Evolutionary conservation across 2,329 filamentous ascomycete species (phyloP).

Genomic region (Dothistroma septosporum): DNA sequence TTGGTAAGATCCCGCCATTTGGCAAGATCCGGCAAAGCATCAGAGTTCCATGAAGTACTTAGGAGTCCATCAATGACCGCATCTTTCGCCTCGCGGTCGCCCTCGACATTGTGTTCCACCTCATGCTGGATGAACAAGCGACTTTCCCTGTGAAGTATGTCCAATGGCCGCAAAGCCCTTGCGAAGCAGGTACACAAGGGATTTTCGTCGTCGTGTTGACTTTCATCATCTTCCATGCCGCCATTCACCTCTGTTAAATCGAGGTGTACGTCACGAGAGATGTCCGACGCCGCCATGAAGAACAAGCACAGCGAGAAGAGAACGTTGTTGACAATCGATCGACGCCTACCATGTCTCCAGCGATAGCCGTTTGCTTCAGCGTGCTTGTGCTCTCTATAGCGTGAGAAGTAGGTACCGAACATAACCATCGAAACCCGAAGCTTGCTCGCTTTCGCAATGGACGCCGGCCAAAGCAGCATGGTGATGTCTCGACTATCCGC

Average conservation of each 20-base stretch:
- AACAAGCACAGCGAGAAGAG: background rate
- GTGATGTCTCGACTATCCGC: too few species aligned
- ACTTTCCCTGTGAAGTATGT: background rate
- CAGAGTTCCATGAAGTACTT: background rate
- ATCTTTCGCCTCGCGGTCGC: background rate
- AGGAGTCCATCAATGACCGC: background rate
- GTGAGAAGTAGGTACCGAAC: too few species aligned
- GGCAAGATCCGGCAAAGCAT: background rate
- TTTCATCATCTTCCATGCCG: too few species aligned
- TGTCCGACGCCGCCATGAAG: background rate
- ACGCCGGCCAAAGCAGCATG: too few species aligned
- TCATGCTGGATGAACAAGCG: too few species aligned
- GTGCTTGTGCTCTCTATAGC: too few species aligned
- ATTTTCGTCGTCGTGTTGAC: background rate
- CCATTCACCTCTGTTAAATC: too few species aligned
- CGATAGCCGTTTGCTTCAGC: too few species aligned
- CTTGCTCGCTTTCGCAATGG: too few species aligned
- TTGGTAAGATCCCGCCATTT: background rate
- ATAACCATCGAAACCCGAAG: too few species aligned
- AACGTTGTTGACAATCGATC: background rate
- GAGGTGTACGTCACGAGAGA: background rate
- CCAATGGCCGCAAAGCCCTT: background rate
- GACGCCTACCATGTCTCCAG: too few species aligned
- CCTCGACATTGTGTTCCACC: too few species aligned
- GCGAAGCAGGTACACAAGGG: background rate